Evolutionary conservation across 305 asterid species (phyloP), one percentile per base, ranked within the genome.

Genomic region (Stenogyne calaminthoides): DNA sequence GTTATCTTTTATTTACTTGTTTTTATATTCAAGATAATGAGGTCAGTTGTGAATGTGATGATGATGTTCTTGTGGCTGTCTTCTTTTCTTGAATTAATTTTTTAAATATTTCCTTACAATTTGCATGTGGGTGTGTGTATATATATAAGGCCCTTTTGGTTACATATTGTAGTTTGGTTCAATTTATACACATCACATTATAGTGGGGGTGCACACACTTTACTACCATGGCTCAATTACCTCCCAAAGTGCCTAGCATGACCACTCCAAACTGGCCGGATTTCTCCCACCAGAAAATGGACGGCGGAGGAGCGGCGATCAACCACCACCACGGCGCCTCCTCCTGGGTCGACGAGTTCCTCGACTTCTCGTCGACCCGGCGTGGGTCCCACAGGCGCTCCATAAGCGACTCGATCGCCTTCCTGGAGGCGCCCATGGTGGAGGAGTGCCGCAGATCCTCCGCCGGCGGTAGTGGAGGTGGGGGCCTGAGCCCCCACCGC

Each of bases 261-360:
- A 68, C 84, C 2, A 65, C 83, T 10, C 78, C 80, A 6, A 84
- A 73, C 14, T 92, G 96, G 96, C 74, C 85, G 11, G 87, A 86
- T 19, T 70, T 87, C 18, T 82, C 75, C 42, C 87, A 57, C 58
- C 89, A 81, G 14, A 67, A 86, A 39, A 37, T 83, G 84, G 91
- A 86, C 20, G 75, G 36, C 16, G 57, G 57, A 2, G 6, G 29
- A 80, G n/a, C n/a, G n/a, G n/a, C n/a, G n/a, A 2, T 5, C 36
- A 5, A 1, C 67, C 29, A 37, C 25, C 69, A 44, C 71, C 39
- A 32, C 49, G 32, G 16, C 42, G 55, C 40, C 77, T 83, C 89
- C 10, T 84, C 83, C 1, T 90, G 96, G 96, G 84, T 85, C 1
- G 96, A 92, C 32, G 96, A 92, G 60, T 92, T 92, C 54, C 88